Percentiles rank a stretch among this genome's conserved stretches.
Evolutionary conservation across 352 stramenopile species (phyloP).

Genomic region (Phytophthora colocasiae): DNA sequence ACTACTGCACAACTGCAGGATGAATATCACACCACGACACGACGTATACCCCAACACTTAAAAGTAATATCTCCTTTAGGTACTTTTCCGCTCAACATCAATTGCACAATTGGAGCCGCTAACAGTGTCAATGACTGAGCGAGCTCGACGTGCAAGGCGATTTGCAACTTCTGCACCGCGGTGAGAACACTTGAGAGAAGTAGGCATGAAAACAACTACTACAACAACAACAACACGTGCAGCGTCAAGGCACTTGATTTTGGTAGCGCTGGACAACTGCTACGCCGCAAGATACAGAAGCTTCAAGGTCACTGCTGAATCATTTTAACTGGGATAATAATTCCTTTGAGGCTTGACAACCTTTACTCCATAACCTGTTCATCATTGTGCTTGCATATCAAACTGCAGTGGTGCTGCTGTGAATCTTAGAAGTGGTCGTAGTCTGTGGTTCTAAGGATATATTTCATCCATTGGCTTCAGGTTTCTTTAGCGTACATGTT

Average conservation of each 20-base stretch:
- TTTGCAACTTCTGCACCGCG: no score
- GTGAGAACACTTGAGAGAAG: background rate
- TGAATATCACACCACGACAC: conserved; percentile 23
- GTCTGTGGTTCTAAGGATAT: background rate
- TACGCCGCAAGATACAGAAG: background rate
- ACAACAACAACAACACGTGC: no score
- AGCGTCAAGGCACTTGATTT: no score
- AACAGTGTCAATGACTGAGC: no score
- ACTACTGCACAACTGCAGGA: conserved; percentile 36
- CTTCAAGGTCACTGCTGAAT: background rate
- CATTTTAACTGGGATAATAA: background rate
- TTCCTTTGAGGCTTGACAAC: background rate
- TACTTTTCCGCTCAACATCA: background rate
- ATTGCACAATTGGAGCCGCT: no score
- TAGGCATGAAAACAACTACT: background rate
- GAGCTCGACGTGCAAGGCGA: no score
- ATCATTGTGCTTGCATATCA: background rate
- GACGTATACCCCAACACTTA: background rate
- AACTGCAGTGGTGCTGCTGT: background rate
- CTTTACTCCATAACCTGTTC: no score
- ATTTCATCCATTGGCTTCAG: conserved; percentile 1
- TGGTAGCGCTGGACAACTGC: no score
- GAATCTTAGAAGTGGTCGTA: background rate
- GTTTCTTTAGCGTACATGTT: conserved; percentile 15
- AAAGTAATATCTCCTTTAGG: no score